Conservation (phyloP, 345 rosid genomes). For the Citropsis articulata region DNA sequence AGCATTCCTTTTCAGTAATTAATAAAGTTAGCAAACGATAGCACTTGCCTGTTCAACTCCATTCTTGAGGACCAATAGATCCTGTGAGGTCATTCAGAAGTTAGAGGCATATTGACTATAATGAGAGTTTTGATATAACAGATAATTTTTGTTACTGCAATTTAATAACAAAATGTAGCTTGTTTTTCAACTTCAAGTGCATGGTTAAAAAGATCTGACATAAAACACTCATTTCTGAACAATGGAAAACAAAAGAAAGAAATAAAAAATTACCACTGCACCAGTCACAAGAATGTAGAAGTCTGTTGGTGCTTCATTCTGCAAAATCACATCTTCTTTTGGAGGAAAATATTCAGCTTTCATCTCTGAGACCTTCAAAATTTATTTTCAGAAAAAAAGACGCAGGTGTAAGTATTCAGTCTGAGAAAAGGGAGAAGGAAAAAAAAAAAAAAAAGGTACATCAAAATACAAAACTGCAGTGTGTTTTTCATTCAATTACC, state of each 20-base stretch:
- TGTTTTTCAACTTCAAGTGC: not conserved
- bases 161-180: not conserved
- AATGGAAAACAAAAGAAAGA: not conserved
- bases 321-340: constrained; percentile 79
- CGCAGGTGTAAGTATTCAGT: not conserved
- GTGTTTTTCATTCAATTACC: constrained; percentile 35
- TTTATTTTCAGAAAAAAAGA: not conserved
- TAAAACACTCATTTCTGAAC: not conserved
- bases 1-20: not conserved
- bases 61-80: constrained; percentile 42
- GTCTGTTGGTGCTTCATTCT: constrained; percentile 84
- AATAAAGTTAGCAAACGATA: not conserved
- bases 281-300: constrained; percentile 72
- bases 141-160: not conserved
- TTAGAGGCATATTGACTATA: not conserved
- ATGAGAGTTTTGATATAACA: not conserved
- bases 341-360: constrained; percentile 87
- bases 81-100: constrained; percentile 36
- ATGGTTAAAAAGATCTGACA: not conserved
- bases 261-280: constrained; percentile 50
- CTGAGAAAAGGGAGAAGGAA: not conserved
- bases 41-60: constrained; percentile 53
- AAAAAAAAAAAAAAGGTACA: not conserved
- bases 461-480: not conserved
- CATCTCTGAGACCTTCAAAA: constrained; percentile 72